A percentile compares a stretch with the other conserved stretches of the same genome.
phyloP scores from a whole-genome alignment of 1,284 basidiomycete genomes.

The Exobasidium cylindrosporum region DNA sequence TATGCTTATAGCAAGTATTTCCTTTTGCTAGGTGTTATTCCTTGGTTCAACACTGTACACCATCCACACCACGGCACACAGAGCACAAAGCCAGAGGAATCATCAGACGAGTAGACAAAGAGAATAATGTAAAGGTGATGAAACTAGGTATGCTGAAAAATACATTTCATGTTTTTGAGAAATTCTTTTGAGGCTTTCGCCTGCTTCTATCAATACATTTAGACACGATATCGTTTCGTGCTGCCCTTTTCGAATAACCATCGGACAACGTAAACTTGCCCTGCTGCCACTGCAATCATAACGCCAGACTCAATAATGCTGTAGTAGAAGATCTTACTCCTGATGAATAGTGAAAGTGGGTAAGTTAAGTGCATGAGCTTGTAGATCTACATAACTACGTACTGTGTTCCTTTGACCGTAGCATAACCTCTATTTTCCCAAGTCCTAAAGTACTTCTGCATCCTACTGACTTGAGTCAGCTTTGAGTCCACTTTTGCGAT shows the following conservation, averaged over 20 bases:
- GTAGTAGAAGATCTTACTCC: constrained; percentile 48
- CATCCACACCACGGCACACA: constrained; percentile 46
- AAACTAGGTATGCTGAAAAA: background rate
- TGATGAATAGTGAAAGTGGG: constrained; percentile 11
- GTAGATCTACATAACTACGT: constrained; percentile 11
- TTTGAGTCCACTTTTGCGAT: constrained; percentile 38
- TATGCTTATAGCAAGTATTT: background rate
- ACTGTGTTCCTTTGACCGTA: constrained; percentile 47
- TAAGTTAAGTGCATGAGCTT: background rate
- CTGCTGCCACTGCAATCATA: constrained; percentile 45
- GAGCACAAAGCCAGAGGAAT: background rate
- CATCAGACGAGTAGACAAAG: background rate
- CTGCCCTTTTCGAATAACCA: constrained; percentile 45
- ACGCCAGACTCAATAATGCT: constrained; percentile 40
- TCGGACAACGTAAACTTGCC: constrained; percentile 49
- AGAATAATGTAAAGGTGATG: background rate
- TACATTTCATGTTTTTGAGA: background rate
- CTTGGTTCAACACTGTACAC: constrained; percentile 55
- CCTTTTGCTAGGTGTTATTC: constrained; percentile 34
- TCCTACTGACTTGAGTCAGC: constrained; percentile 37
- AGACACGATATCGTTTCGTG: constrained; percentile 50
- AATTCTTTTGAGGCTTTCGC: background rate
- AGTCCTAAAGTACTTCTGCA: constrained; percentile 51
- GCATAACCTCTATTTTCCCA: constrained; percentile 51
- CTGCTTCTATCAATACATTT: constrained; percentile 6